Evolutionary conservation across 768 basidiomycete species (phyloP).

Genomic region (Boletus vinaceobasis): DNA sequence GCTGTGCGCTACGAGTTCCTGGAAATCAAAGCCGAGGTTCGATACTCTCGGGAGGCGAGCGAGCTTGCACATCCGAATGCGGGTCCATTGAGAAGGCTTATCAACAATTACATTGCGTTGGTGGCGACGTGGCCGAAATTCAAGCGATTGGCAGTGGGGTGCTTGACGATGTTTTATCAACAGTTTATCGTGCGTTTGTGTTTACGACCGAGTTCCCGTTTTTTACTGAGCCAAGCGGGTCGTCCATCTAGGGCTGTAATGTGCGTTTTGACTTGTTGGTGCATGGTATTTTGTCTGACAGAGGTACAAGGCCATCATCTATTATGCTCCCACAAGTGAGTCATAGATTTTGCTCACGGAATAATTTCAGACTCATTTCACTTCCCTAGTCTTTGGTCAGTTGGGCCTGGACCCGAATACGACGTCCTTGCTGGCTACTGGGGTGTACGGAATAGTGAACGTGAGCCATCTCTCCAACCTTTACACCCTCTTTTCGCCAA

Average conservation of each 20-base stretch:
- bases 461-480: conserved; percentile 4
- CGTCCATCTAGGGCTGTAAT: conserved; percentile 23
- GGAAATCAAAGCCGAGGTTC: conserved; percentile 39
- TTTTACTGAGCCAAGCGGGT: background rate
- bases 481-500: background rate
- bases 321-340: conserved; percentile 25
- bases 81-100: conserved; percentile 10
- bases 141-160: conserved; percentile 29
- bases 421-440: conserved; percentile 41
- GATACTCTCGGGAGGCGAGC: conserved; percentile 22
- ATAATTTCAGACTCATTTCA: conserved; percentile 14
- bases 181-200: conserved; percentile 29
- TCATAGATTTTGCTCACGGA: background rate
- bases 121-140: conserved; percentile 31
- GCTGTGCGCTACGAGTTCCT: conserved; percentile 37
- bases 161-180: conserved; percentile 32
- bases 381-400: conserved; percentile 35
- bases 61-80: conserved; percentile 22
- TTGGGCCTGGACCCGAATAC: conserved; percentile 40
- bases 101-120: conserved; percentile 25
- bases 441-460: conserved; percentile 38
- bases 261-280: conserved; percentile 13
- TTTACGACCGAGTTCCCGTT: background rate
- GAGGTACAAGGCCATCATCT: conserved; percentile 26
- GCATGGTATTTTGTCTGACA: conserved; percentile 1